These are phyloP conservation scores for Podosphaera aphanis DNA, from an alignment of 2,329 filamentous ascomycete species.

Conservation along the genomic window DNA sequence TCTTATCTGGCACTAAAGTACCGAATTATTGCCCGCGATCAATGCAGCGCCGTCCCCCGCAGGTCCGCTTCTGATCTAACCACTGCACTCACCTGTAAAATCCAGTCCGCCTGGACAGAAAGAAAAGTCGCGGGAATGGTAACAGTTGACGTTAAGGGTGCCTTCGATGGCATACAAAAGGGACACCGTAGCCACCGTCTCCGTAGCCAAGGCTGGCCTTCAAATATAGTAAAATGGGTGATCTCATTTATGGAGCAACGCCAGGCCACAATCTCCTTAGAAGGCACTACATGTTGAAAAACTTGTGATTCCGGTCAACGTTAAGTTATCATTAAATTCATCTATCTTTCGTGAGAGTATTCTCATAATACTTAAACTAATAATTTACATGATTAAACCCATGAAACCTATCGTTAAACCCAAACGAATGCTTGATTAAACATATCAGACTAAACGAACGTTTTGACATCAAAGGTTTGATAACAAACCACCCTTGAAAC, in stretches of 20 bases:
- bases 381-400: too few relatives aligned
- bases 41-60: neutral
- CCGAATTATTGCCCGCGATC: neutral
- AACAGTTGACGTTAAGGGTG: too few relatives aligned
- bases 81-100: neutral
- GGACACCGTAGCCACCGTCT: neutral
- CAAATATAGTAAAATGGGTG: neutral
- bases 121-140: neutral
- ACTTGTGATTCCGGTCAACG: too few relatives aligned
- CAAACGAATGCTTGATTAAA: too few relatives aligned
- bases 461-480: too few relatives aligned
- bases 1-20: neutral
- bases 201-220: neutral
- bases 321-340: too few relatives aligned
- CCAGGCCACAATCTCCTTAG: neutral
- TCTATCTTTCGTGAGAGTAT: too few relatives aligned
- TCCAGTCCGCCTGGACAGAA: neutral
- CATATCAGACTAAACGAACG: too few relatives aligned
- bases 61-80: neutral
- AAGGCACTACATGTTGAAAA: neutral
- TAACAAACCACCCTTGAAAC: too few relatives aligned
- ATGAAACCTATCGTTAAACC: too few relatives aligned
- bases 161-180: too few relatives aligned
- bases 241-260: neutral
- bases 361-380: too few relatives aligned